Conservation (phyloP, 1,284 basidiomycete species). For the Papiliotrema flavescens region DNA sequence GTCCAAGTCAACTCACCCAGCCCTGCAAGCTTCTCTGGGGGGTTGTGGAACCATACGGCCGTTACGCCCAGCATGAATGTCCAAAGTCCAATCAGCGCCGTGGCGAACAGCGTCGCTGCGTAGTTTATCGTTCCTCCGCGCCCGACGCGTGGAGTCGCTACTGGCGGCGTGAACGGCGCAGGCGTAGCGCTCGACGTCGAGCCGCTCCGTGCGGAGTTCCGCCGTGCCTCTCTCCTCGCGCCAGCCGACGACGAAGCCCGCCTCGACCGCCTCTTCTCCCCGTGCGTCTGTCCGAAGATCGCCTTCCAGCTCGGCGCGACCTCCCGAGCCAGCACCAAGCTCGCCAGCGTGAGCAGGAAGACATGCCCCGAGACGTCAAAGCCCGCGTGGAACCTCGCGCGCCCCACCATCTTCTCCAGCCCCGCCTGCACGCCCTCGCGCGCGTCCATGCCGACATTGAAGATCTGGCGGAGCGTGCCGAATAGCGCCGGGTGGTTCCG, state of each 20-base stretch:
- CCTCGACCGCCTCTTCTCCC: not conserved
- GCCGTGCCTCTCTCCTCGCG: not conserved
- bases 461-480: slow-evolving; percentile 1
- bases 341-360: slow-evolving; percentile 82
- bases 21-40: slow-evolving; percentile 80
- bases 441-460: not conserved
- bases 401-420: not conserved
- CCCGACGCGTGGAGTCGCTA: not conserved
- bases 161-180: not conserved
- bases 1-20: slow-evolving; percentile 55
- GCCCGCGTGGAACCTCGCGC: slow-evolving; percentile 56
- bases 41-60: slow-evolving; percentile 85
- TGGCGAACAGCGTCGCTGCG: slow-evolving; percentile 18
- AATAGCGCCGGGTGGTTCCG: slow-evolving; percentile 66
- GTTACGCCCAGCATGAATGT: slow-evolving; percentile 74
- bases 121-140: slow-evolving; percentile 8
- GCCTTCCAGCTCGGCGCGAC: slow-evolving; percentile 51
- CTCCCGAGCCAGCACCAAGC: slow-evolving; percentile 75
- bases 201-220: not conserved
- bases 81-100: slow-evolving; percentile 62
- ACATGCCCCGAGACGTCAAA: slow-evolving; percentile 94
- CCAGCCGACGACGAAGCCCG: no score
- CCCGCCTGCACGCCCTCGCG: not conserved
- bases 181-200: not conserved
- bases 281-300: slow-evolving; percentile 8